Percentiles rank a stretch among this genome's conserved stretches.
Conservation (phyloP, 768 basidiomycete species). For the Suillus brevipes region DNA sequence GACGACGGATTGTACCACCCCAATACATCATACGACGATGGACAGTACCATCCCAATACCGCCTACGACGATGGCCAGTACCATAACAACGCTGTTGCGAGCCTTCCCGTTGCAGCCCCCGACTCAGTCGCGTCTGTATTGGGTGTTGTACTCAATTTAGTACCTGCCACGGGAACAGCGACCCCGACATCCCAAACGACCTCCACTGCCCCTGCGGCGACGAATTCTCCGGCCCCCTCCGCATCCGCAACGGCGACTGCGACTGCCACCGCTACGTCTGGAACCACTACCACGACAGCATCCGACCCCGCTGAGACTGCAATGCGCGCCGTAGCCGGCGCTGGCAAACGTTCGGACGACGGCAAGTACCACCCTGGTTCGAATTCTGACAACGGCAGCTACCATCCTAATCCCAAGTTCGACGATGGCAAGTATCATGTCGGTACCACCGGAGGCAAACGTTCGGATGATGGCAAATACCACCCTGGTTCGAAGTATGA, state of each 20-base stretch:
- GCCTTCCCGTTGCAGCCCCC: neutral
- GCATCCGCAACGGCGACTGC: neutral
- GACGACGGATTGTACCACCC: constrained; percentile 17
- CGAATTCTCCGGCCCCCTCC: neutral
- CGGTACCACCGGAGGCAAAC: neutral
- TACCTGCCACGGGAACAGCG: too few relatives aligned
- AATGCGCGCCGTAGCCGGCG: neutral
- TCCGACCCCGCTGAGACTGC: neutral
- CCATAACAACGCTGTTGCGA: neutral
- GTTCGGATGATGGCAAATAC: constrained; percentile 2
- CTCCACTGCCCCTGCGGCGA: neutral
- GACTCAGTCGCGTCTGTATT: neutral
- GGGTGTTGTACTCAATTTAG: too few relatives aligned
- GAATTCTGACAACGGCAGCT: neutral
- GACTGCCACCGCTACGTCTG: neutral
- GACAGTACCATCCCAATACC: constrained; percentile 10
- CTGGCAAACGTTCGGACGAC: constrained; percentile 4
- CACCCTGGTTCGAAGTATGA: neutral
- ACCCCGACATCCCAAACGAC: neutral
- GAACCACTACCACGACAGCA: neutral
- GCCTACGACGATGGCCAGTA: constrained; percentile 11
- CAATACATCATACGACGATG: constrained; percentile 3
- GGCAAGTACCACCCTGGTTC: constrained; percentile 7
- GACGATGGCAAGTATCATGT: constrained; percentile 9
- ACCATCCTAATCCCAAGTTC: constrained; percentile 13